Evolutionary conservation across 331 rosid genomes (phyloP).

Genomic region (Erythrophleum ivorense): DNA sequence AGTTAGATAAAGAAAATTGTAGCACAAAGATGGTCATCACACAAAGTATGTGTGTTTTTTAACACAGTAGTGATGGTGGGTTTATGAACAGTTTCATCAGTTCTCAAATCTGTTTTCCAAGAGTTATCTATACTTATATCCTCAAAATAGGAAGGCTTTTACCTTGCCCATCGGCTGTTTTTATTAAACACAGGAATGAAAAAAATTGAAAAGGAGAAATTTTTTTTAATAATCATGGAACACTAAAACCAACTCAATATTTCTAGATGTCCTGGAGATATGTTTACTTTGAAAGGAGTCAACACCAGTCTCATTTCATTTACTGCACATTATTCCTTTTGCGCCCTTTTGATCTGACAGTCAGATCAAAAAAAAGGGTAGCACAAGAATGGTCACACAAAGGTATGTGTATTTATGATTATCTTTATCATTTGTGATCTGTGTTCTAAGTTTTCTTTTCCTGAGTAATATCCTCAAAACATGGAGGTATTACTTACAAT

Average conservation of each 20-base stretch:
- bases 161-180: neutral
- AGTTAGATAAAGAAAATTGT: neutral
- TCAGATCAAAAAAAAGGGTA: conserved; percentile 33
- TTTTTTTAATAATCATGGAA: neutral
- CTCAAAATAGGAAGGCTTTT: neutral
- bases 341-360: conserved; percentile 50
- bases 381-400: conserved; percentile 45
- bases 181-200: neutral
- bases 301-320: conserved; percentile 18
- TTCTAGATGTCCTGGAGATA: neutral
- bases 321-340: conserved; percentile 37
- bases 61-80: neutral
- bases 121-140: neutral
- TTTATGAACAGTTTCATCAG: neutral
- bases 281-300: neutral
- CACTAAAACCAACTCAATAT: neutral
- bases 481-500: neutral
- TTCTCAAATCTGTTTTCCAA: neutral
- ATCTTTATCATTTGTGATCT: neutral
- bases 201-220: neutral
- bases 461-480: neutral
- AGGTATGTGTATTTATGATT: conserved; percentile 15
- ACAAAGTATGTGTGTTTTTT: neutral
- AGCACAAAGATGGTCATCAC: neutral
- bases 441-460: neutral